These are phyloP conservation scores for Fusarium sp. DNA, from an alignment of 2,329 filamentous ascomycete genomes.

Conservation along the genomic window DNA sequence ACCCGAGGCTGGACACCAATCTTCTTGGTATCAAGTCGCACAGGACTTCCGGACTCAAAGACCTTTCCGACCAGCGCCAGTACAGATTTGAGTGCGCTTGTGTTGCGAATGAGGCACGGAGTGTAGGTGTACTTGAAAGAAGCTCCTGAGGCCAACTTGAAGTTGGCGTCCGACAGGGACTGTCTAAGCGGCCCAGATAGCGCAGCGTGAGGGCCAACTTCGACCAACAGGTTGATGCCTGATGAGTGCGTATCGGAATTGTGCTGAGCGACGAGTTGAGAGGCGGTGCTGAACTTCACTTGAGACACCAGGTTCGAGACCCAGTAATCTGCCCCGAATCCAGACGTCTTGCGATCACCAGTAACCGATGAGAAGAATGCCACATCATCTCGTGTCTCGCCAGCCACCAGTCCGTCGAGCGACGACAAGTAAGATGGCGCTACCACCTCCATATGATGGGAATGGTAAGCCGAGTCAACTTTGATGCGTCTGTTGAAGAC, in stretches of 20 bases:
- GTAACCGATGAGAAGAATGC: constrained; percentile 20
- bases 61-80: background rate
- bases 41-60: constrained; percentile 7
- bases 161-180: constrained; percentile 39
- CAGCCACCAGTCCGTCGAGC: background rate
- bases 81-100: background rate
- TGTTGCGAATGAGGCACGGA: constrained; percentile 42
- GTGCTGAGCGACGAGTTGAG: constrained; percentile 32
- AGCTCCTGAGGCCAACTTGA: constrained; percentile 14
- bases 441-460: constrained; percentile 53
- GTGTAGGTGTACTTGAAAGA: constrained; percentile 24
- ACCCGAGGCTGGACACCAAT: background rate
- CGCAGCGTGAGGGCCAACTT: constrained; percentile 56
- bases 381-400: background rate
- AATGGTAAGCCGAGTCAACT: constrained; percentile 58
- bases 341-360: background rate
- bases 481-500: constrained; percentile 46
- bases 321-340: constrained; percentile 40
- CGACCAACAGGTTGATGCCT: constrained; percentile 42
- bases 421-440: constrained; percentile 17
- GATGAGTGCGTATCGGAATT: constrained; percentile 43
- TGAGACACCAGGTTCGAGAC: constrained; percentile 36
- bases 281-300: constrained; percentile 15
- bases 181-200: constrained; percentile 57
- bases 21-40: constrained; percentile 5